phyloP scores from a whole-genome alignment of 495 filamentous ascomycete species.

The Baudoinia panamericana region DNA sequence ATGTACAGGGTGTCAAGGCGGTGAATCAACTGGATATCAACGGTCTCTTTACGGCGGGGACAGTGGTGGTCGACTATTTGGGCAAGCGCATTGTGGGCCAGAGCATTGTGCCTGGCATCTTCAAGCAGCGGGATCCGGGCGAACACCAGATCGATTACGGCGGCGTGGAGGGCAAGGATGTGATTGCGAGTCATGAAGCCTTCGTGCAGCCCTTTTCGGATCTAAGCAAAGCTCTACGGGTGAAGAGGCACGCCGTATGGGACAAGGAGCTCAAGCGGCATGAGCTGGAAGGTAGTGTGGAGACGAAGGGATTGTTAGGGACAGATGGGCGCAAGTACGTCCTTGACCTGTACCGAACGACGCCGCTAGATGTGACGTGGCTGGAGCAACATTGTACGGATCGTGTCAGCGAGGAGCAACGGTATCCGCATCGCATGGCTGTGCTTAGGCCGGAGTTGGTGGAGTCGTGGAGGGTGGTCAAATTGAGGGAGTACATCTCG shows the following conservation, averaged over 20 bases:
- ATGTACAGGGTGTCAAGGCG: conserved; percentile 81
- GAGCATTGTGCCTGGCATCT: conserved; percentile 97
- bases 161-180: conserved; percentile 92
- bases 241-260: conserved; percentile 96
- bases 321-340: conserved; percentile 96
- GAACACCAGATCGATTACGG: conserved; percentile 99
- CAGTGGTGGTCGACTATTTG: conserved; percentile 91
- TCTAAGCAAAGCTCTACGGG: conserved; percentile 68
- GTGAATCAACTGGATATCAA: conserved; percentile 96
- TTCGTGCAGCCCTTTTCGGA: conserved; percentile 81
- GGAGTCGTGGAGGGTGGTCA: conserved; percentile 66
- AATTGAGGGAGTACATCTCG: conserved; percentile 76
- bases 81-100: conserved; percentile 96
- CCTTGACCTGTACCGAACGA: conserved; percentile 87
- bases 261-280: conserved; percentile 87
- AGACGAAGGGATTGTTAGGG: conserved; percentile 95
- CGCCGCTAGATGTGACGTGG: conserved; percentile 83
- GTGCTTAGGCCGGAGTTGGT: conserved; percentile 81
- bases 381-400: conserved; percentile 53
- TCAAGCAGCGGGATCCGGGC: conserved; percentile 93
- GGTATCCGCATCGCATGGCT: conserved; percentile 91
- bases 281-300: conserved; percentile 87
- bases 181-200: conserved; percentile 74
- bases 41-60: conserved; percentile 87
- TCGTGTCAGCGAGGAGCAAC: conserved; percentile 34